phyloP scores from a whole-genome alignment of 495 filamentous ascomycete genomes.

The Penicillium dipodomyicola region DNA sequence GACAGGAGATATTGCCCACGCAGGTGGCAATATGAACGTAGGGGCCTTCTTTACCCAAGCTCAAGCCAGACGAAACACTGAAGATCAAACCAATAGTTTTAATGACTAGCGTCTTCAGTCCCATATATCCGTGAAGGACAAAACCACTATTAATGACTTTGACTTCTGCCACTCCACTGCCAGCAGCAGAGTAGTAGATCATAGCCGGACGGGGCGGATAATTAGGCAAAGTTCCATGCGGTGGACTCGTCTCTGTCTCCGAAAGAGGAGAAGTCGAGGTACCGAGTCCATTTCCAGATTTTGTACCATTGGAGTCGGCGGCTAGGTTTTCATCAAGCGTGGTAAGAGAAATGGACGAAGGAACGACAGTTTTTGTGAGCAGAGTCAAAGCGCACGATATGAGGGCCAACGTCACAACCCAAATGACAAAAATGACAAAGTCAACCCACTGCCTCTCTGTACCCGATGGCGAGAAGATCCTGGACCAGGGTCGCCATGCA shows the following conservation, averaged over 20 bases:
- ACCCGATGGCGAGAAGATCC: slow-evolving; percentile 53
- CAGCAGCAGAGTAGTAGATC: slow-evolving; percentile 93
- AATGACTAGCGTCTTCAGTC: slow-evolving; percentile 80
- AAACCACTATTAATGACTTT: slow-evolving; percentile 97
- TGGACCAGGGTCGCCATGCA: slow-evolving; percentile 75
- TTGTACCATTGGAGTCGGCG: slow-evolving; percentile 46
- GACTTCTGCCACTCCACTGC: slow-evolving; percentile 95
- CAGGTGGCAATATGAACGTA: slow-evolving; percentile 97
- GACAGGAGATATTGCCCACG: slow-evolving; percentile 91
- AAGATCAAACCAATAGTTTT: slow-evolving; percentile 83
- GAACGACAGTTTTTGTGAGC: slow-evolving; percentile 85
- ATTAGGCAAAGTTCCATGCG: slow-evolving; percentile 26
- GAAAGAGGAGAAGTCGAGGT: slow-evolving; percentile 36
- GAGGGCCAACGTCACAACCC: slow-evolving; percentile 69
- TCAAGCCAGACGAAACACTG: slow-evolving; percentile 88
- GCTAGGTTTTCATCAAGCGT: slow-evolving; percentile 84
- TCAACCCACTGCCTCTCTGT: slow-evolving; percentile 65
- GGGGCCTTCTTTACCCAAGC: slow-evolving; percentile 93
- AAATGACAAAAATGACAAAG: slow-evolving; percentile 67
- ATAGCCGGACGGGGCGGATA: slow-evolving; percentile 59
- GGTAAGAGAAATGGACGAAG: slow-evolving; percentile 77
- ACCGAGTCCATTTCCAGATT: slow-evolving; percentile 29
- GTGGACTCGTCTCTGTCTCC: slow-evolving; percentile 30
- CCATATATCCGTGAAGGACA: slow-evolving; percentile 93
- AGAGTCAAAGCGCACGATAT: slow-evolving; percentile 77